Base-by-base conservation (phyloP, 257 asterid species). In the Przewalskia tangutica region DNA sequence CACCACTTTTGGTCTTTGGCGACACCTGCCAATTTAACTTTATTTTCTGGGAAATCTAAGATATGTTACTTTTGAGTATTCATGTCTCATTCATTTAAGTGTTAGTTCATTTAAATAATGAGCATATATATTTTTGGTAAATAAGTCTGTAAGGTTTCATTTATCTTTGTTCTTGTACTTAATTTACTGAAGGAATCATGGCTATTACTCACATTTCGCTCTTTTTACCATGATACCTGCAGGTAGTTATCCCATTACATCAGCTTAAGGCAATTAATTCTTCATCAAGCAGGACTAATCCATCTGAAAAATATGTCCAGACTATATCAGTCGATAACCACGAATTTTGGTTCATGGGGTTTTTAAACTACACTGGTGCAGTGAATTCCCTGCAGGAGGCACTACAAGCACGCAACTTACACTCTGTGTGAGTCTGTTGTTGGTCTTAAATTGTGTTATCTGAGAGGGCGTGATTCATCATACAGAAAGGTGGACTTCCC, bases 291-390 rank as follows among this genome's bases (percentile, higher is more conserved):
- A 91, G 94, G 86, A 81, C 90, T 44, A 96, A 94, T 80, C 36
- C 92, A 65, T 89, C 98, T 12, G 98, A 93, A 84, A 96, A 94
- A 84, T 96, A 90, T 78, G 83, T 96, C 85, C 98, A 94, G 89
- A 88, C 92, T 53, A 91, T 95, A 86, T 95, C 98, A 2, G 90
- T 93, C 10, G 99, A 94, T 84, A 90, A 87, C 91, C 98, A 96
- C 73, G 99, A 96, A 82, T 96, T 94, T 87, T 96, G 99, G 98
- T 92, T 87, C 85, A 90, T 94, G 99, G 99, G 99, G 51, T 96
- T 96, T 50, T 85, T 96, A 79, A 88, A 93, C 68, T 96, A 96
- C 62, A 87, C 76, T 4, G 89, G 94, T 17, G 98, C 99, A 20
- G 97, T 90, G 27, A 91, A 90, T 82, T 89, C 87, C 90, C 90